Evolutionary conservation across 805 yeast genomes (phyloP).

Genomic region (Saccharomyces jurei): DNA sequence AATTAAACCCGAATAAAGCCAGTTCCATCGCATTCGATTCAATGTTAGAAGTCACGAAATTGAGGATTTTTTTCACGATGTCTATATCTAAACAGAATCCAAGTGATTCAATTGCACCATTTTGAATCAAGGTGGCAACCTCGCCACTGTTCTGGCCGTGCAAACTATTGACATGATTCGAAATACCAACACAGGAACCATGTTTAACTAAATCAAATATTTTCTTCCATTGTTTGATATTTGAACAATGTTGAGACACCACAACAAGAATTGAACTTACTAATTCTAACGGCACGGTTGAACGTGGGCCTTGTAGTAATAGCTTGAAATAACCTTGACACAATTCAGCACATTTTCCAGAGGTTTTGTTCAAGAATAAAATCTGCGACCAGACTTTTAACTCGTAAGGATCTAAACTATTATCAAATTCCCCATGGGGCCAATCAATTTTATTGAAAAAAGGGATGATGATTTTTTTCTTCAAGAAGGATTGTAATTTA

Average conservation of each 20-base stretch:
- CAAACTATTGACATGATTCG: conserved; percentile 21
- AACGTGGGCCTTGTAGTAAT: conserved; percentile 44
- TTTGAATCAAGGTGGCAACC: conserved; percentile 33
- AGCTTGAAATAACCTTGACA: conserved; percentile 40
- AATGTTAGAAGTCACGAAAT: conserved; percentile 49
- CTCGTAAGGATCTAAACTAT: conserved; percentile 31
- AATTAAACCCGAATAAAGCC: conserved; percentile 48
- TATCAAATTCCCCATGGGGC: conserved; percentile 23
- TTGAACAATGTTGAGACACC: conserved; percentile 33
- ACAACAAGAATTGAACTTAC: conserved; percentile 38
- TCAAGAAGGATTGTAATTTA: background rate
- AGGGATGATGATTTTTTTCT: conserved; percentile 6
- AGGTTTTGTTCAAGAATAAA: conserved; percentile 14
- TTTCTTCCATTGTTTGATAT: conserved; percentile 49
- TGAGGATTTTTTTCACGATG: conserved; percentile 45
- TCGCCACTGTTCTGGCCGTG: conserved; percentile 21
- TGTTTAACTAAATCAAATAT: conserved; percentile 45
- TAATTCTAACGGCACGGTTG: conserved; percentile 45
- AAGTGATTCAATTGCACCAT: conserved; percentile 47
- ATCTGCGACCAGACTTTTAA: conserved; percentile 27
- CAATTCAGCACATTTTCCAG: conserved; percentile 21
- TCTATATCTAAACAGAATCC: conserved; percentile 42
- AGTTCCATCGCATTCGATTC: conserved; percentile 46
- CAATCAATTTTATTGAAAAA: conserved; percentile 32
- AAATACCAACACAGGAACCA: conserved; percentile 35